Percentiles rank a stretch among this genome's conserved stretches.
Conservation (phyloP, 208 protist species). For the Trypanosoma cruzi region DNA sequence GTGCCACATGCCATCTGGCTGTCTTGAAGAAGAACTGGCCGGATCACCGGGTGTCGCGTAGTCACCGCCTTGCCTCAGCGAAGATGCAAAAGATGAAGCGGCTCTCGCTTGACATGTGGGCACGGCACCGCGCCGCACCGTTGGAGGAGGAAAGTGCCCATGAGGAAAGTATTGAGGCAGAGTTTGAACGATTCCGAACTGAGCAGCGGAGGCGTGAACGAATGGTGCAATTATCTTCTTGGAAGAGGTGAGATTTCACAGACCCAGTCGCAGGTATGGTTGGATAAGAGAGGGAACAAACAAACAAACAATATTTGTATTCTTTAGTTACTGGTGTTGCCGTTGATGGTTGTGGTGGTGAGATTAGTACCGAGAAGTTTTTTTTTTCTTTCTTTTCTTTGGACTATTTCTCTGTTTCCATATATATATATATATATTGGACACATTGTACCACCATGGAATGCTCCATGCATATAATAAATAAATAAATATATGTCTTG, state of each 20-base stretch:
- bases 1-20: constrained; percentile 66
- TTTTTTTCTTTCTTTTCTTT: constrained; percentile 11
- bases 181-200: constrained; percentile 62
- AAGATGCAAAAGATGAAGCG: constrained; percentile 79
- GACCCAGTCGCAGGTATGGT: neutral
- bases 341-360: neutral
- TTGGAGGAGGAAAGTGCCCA: constrained; percentile 60
- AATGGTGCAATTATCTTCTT: constrained; percentile 2
- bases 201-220: constrained; percentile 69
- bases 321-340: neutral
- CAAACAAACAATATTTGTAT: neutral
- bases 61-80: constrained; percentile 50
- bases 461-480: too few species aligned
- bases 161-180: constrained; percentile 46
- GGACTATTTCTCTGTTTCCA: neutral
- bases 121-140: constrained; percentile 67
- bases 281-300: neutral
- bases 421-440: constrained; percentile 1
- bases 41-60: constrained; percentile 40
- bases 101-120: constrained; percentile 80
- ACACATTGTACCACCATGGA: too few species aligned
- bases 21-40: constrained; percentile 48
- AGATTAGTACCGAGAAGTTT: neutral
- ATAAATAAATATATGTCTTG: too few species aligned
- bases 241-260: constrained; percentile 9